Base-by-base conservation (phyloP, 768 basidiomycete species). In the Tremella fuciformis region DNA sequence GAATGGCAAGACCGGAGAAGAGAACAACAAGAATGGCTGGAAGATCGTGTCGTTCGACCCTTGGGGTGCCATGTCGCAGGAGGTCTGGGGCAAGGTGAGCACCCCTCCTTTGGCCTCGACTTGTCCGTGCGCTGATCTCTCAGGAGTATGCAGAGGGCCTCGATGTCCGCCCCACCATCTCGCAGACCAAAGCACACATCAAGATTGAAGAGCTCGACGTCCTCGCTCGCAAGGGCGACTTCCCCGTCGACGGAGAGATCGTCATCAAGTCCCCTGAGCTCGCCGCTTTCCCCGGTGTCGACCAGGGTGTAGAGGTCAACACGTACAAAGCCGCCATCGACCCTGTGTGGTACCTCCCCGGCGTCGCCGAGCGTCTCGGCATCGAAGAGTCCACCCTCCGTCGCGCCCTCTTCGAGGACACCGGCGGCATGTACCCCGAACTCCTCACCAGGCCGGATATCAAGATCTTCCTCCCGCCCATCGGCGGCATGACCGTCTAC, bases 31-130 rank as follows among this genome's bases (percentile, higher is more conserved):
- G 61, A 67, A 55, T 84, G 88, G 65, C 81, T 85, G 4, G 63
- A 89, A 89, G 82, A 92, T 97, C 67, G 92, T 94, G 40, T 85
- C 86, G 3, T 87, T 97, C 73, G 93, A 98, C 69, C 93, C 93
- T 0, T 96, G 86, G 84, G 93, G 93, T 1, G 91, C 94, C 67
- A 79, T 94, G 52, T 88, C 86, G 0, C 89, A 76, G 52, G 66
- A 66, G 16, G 55, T 66, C 24, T 76, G 65, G 62, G 59, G 46
- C 25, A 69, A 67, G 60, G 73, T 74, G 55, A 50, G 64, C 54
- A 15, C 25, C 52, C 56, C 16, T 25, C 56, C 44, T 44, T 24
- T 57, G 18, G 7, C 18, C 25, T 49, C 34, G 7, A 47, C 8
- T 15, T 46, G 4, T 48, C 15, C 22, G 13, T 46, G 13, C 26